These are phyloP conservation scores for Tuber indicum DNA, from an alignment of 495 filamentous ascomycete genomes.

Conservation along the genomic window DNA sequence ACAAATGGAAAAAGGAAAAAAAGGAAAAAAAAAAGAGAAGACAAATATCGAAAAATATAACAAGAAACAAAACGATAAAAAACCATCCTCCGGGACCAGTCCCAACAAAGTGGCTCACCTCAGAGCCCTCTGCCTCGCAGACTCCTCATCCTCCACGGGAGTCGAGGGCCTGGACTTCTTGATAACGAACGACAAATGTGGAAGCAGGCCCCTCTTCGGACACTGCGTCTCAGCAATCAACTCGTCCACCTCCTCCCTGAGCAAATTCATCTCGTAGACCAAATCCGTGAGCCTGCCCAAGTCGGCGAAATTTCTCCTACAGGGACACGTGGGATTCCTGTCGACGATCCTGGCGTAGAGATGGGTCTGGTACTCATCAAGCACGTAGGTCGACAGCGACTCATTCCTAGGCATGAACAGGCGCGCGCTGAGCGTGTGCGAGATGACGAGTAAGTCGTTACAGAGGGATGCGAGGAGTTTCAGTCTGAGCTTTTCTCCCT, in stretches of 20 bases:
- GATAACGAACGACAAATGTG: constrained; percentile 36
- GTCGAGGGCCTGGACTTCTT: constrained; percentile 33
- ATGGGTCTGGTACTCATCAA: constrained; percentile 33
- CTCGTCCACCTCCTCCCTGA: constrained; percentile 37
- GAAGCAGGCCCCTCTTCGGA: constrained; percentile 35
- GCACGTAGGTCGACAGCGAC: constrained; percentile 33
- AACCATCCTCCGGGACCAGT: not conserved
- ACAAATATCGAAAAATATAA: constrained; percentile 1
- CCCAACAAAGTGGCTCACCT: not conserved
- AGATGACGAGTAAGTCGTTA: constrained; percentile 41
- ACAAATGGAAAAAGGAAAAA: not conserved
- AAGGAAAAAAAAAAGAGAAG: not conserved
- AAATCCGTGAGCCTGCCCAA: constrained; percentile 36
- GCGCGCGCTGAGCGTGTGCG: constrained; percentile 38
- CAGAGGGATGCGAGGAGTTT: constrained; percentile 37
- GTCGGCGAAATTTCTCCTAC: constrained; percentile 27
- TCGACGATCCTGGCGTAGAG: constrained; percentile 26
- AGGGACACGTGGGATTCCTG: not conserved
- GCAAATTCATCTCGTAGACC: constrained; percentile 35
- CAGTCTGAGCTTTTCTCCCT: constrained; percentile 26
- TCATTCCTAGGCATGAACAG: constrained; percentile 40
- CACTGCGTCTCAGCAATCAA: constrained; percentile 40
- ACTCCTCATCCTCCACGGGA: constrained; percentile 16
- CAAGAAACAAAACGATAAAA: not conserved
- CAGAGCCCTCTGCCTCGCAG: not conserved